Evolutionary conservation across 768 basidiomycete species (phyloP).

Genomic region (Leccinum obscurum): DNA sequence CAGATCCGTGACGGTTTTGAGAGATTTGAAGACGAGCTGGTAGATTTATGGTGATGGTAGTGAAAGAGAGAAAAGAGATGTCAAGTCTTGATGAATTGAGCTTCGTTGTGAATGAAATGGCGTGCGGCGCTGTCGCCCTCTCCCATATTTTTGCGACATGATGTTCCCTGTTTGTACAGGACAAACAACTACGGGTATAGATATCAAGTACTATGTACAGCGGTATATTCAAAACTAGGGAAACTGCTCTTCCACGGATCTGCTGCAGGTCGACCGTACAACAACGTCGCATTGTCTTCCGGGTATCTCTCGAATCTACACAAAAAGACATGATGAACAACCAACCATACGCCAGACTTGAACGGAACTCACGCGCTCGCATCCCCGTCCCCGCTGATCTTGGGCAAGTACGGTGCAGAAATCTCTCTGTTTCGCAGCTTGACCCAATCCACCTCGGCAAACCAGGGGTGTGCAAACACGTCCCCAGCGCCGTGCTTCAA

Average conservation of each 20-base stretch:
- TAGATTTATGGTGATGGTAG: slow-evolving; percentile 3
- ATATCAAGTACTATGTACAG: slow-evolving; percentile 36
- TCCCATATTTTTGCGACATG: slow-evolving; percentile 38
- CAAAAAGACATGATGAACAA: neutral
- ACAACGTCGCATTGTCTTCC: slow-evolving; percentile 62
- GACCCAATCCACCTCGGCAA: slow-evolving; percentile 90
- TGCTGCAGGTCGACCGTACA: slow-evolving; percentile 56
- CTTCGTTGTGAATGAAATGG: slow-evolving; percentile 19
- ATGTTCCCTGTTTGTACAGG: slow-evolving; percentile 35
- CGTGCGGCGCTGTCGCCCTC: slow-evolving; percentile 15
- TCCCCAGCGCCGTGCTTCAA: slow-evolving; percentile 85
- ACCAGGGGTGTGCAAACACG: slow-evolving; percentile 93
- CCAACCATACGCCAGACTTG: neutral
- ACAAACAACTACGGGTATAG: slow-evolving; percentile 25
- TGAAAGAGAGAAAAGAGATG: slow-evolving; percentile 3
- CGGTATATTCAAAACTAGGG: slow-evolving; percentile 72
- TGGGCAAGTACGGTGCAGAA: slow-evolving; percentile 92
- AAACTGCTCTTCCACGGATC: slow-evolving; percentile 71
- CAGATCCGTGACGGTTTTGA: slow-evolving; percentile 63
- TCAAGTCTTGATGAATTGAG: slow-evolving; percentile 11
- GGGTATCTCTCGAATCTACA: slow-evolving; percentile 76
- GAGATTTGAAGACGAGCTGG: slow-evolving; percentile 53
- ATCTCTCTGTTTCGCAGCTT: slow-evolving; percentile 82
- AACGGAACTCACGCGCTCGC: slow-evolving; percentile 76
- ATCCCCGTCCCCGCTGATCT: slow-evolving; percentile 90